Base-by-base conservation (phyloP, 805 yeast genomes). In the Komagataella mondaviorum region DNA sequence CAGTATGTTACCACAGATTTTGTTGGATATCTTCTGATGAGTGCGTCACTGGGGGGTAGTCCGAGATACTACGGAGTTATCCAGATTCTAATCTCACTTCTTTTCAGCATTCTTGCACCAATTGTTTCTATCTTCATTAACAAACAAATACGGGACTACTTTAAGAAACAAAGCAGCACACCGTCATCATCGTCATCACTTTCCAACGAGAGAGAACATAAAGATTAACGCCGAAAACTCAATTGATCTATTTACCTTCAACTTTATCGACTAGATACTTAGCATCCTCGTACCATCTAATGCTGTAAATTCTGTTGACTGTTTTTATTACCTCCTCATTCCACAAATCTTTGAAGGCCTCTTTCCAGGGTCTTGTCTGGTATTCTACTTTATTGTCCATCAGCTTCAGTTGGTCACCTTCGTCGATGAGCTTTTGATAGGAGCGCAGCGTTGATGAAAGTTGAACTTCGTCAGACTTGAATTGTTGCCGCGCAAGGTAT, bases 1-100 rank as follows among this genome's bases (percentile, higher is more conserved):
- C 83, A 84, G 52, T 80, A 84, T 49, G 72, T 90, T 7, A 81
- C 81, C 49, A 91, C 97, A 0, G 99, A 93, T 64, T 67, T 78
- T 16, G 76, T 89, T 44, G 96, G 96, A 4, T 89, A 95, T 91
- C 65, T 87, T 1, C 68, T 93, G 45, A 80, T 81, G 57, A 71
- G 81, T 47, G 70, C 83, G 23, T 76, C 77, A 59, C 69, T 88
- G 54, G 95, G 96, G 1, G 70, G 80, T 48, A 71, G 81, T 52
- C 95, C 95, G 6, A 69, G 93, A 30, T 70, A 71, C 47, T 74
- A 78, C 64, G 77, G 81, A 57, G 51, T 79, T 1, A 55, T 82
- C 1, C 87, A 72, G 71, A 59, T 70, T 52, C 45, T 77, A 1
- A 44, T 81, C 0, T 73, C 81, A 0, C 63, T 81, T 6, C 36